phyloP scores from a whole-genome alignment of 306 rosid genomes.

The Gastrolobium bilobum region DNA sequence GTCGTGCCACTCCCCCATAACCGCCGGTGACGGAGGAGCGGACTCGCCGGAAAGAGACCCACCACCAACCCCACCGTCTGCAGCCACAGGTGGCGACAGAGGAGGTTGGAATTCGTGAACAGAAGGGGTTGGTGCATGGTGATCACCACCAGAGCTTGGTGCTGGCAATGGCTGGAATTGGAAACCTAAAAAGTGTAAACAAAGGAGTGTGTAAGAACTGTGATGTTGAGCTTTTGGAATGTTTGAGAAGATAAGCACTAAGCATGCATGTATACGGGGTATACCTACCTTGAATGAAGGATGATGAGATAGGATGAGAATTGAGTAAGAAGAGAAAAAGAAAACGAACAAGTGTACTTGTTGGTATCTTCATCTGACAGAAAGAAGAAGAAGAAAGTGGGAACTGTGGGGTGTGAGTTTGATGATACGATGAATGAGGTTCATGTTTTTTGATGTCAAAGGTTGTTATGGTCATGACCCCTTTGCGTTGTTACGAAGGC shows the following conservation, averaged over 20 bases:
- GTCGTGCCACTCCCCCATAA: not conserved
- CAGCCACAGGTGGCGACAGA: slow-evolving; percentile 1
- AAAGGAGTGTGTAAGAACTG: not conserved
- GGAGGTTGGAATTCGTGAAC: not conserved
- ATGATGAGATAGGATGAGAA: slow-evolving; percentile 9
- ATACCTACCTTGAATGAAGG: slow-evolving; percentile 34
- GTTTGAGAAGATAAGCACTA: slow-evolving; percentile 2
- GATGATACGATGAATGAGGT: slow-evolving; percentile 12
- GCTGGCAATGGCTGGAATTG: slow-evolving; percentile 47
- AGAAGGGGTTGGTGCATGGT: not conserved
- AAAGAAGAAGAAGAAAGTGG: not conserved
- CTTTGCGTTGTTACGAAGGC: slow-evolving; percentile 44
- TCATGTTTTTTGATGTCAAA: slow-evolving; percentile 26
- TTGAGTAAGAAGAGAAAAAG: slow-evolving; percentile 27
- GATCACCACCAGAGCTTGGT: slow-evolving; percentile 26
- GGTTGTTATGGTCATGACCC: slow-evolving; percentile 10
- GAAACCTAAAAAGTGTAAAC: slow-evolving; percentile 23
- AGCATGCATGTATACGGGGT: not conserved
- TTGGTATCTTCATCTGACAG: slow-evolving; percentile 36
- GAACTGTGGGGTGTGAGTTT: not conserved
- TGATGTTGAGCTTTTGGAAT: not conserved
- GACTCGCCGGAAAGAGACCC: not conserved
- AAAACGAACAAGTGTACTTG: not conserved
- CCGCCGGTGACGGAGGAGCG: slow-evolving; percentile 10
- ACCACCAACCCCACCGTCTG: not conserved